Base-by-base conservation (phyloP, 768 basidiomycete genomes). In the Mycena belliarum region DNA sequence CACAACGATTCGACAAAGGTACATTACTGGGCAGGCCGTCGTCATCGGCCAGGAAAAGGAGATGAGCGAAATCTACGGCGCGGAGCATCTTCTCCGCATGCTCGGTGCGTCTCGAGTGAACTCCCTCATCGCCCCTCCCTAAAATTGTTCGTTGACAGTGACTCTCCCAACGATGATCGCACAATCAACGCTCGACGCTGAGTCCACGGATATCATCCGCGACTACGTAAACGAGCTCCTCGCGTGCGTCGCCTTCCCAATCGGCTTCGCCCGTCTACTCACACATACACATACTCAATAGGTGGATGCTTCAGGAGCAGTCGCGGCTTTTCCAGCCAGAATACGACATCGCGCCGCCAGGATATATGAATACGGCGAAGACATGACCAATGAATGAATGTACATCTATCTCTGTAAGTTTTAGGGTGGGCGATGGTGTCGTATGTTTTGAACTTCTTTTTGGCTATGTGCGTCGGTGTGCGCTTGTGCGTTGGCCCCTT, bases 151-250 rank as follows among this genome's bases (percentile, higher is more conserved):
- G 14, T 32, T 32, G 29, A 32, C 29, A 97, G 96, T 98, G 72
- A 93, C 88, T 63, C 79, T 98, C 37, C 97, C 96, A 1, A 84
- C 86, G 64, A 95, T 97, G 84, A 88, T 98, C 29, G 85, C 88
- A 1, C 86, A 83, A 60, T 94, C 95, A 15, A 86, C 84, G n/a
- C 87, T 98, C 79, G 96, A 99, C 68, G 76, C 85, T 3, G 95
- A 96, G 68, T 91, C 91, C 14, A 87, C 95, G 20, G 75, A 73
- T 23, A 77, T 97, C 8, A 83, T 99, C 15, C 78, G 88, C 60
- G 95, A 98, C 64, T 94, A 98, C 71, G 86, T 93, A 60, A 89
- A 91, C 57, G 94, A 97, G 69, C 76, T 99, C 57, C 79, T 98
- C 66, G 79, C 43, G 57, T 73, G 2, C 14, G 44, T 32, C 37